phyloP scores from a whole-genome alignment of 345 rosid genomes.

The Euphorbia tirucalli region DNA sequence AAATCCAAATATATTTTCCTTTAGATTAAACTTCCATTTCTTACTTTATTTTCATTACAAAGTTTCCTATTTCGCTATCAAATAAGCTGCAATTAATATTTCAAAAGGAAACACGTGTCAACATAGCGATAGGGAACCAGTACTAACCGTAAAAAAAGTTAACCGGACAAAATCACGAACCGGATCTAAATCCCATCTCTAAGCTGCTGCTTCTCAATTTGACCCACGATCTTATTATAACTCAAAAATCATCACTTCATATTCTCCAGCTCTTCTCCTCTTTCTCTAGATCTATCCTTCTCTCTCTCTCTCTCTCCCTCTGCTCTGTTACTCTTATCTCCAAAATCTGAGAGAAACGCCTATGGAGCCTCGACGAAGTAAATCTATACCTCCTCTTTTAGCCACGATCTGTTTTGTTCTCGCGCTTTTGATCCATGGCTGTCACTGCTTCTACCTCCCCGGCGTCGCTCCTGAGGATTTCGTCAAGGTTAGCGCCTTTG shows the following conservation, averaged over 20 bases:
- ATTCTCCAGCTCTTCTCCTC: no score
- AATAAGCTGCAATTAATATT: no score
- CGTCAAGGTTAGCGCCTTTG: conserved; percentile 47
- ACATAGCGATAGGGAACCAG: not conserved
- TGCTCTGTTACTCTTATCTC: no score
- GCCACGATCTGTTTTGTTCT: conserved; percentile 22
- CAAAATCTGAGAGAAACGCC: conserved; percentile 12
- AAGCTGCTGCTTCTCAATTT: not conserved
- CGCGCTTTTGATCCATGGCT: conserved; percentile 46
- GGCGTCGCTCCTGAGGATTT: conserved; percentile 98
- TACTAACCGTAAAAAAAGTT: not conserved
- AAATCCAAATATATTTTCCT: no score
- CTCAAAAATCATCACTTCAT: not conserved
- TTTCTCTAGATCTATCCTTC: conserved; percentile 13
- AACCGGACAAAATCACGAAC: not conserved
- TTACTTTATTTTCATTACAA: no score
- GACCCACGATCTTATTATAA: conserved; percentile 8
- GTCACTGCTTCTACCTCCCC: conserved; percentile 85
- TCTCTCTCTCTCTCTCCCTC: not conserved
- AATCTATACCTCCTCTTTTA: conserved; percentile 22
- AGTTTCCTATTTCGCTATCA: no score
- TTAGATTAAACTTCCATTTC: no score
- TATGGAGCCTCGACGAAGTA: conserved; percentile 47
- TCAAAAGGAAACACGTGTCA: not conserved
- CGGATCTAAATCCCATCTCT: not conserved